Evolutionary conservation across 2,329 filamentous ascomycete genomes (phyloP), one percentile per base, ranked within the genome.

Genomic region (Tolypocladium capitatum): DNA sequence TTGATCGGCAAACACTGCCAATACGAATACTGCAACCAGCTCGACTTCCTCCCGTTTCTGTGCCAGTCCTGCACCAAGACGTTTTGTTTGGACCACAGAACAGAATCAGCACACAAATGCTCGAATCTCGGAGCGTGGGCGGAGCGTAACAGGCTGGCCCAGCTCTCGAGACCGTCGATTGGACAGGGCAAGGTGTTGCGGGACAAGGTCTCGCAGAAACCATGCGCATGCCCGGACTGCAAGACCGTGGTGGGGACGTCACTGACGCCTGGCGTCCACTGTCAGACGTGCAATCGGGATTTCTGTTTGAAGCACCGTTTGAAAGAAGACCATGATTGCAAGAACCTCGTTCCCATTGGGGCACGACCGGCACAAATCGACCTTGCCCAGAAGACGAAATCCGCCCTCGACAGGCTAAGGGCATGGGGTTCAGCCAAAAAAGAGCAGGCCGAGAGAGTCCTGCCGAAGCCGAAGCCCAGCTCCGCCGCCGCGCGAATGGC

Each of bases 41-140:
- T 97, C 51, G 92, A 97, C 68, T 97, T 98, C 66, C 80, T 98
- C 5, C 92, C 92, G 4, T 97, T 97, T 67, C 77, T 81, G 61
- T 98, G 92, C 70, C 86, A 94, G 63, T 92, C 86, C 56, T 98
- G 92, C 69, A 77, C 65, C 53, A 77, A 79, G 49, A 91, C 84
- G 16, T 98, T 82, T 71, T 98, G 94, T 65, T 84, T 94, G 55
- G 91, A 97, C 62, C 92, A 98, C 73, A 86, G 91, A 48, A 84
- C 81, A 58, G 91, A 97, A 70, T 78, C 80, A 20, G 71, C 86
- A 0, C 94, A 98, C 69, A 77, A 80, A 60, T 84, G 80, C 65
- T 57, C 68, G 46, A 71, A 78, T 45, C 70, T 68, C 2, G 80
- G 80, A 51, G 79, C 77, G 47, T 83, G 80, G 80, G 79, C 80